A percentile compares a stretch with the other conserved stretches of the same genome.
phyloP scores from a whole-genome alignment of 306 rosid genomes.

The Corylus heterophylla region DNA sequence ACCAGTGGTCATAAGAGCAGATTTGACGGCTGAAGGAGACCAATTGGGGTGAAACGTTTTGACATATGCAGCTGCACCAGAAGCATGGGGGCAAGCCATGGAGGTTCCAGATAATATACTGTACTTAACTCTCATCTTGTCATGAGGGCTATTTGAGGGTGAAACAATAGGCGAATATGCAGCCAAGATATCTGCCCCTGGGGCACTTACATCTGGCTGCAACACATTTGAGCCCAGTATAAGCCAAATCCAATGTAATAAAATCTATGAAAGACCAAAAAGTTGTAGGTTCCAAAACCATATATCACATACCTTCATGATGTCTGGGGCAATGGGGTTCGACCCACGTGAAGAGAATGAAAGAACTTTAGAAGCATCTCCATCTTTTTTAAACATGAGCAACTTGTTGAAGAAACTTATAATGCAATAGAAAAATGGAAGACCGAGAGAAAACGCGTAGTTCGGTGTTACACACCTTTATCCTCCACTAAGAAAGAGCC shows the following conservation, averaged over 20 bases:
- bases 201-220: constrained; percentile 41
- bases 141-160: not conserved
- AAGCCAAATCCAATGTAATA: no score
- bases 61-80: constrained; percentile 34
- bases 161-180: constrained; percentile 23
- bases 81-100: constrained; percentile 35
- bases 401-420: no score
- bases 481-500: no score
- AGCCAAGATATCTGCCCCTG: constrained; percentile 33
- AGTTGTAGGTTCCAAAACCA: no score
- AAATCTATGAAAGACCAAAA: no score
- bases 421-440: no score
- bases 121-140: constrained; percentile 13
- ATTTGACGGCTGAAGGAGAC: constrained; percentile 31
- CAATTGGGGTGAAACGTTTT: constrained; percentile 30
- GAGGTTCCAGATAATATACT: constrained; percentile 33
- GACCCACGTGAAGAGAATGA: constrained; percentile 39
- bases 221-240: no score
- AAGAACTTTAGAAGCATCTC: constrained; percentile 20
- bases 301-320: constrained; percentile 1
- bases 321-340: constrained; percentile 3
- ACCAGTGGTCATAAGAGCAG: constrained; percentile 30
- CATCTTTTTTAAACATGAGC: not conserved
- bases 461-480: no score
- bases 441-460: no score